These are phyloP conservation scores for Achaetomium macrosporum DNA, from an alignment of 2,329 filamentous ascomycete species.

Conservation along the genomic window DNA sequence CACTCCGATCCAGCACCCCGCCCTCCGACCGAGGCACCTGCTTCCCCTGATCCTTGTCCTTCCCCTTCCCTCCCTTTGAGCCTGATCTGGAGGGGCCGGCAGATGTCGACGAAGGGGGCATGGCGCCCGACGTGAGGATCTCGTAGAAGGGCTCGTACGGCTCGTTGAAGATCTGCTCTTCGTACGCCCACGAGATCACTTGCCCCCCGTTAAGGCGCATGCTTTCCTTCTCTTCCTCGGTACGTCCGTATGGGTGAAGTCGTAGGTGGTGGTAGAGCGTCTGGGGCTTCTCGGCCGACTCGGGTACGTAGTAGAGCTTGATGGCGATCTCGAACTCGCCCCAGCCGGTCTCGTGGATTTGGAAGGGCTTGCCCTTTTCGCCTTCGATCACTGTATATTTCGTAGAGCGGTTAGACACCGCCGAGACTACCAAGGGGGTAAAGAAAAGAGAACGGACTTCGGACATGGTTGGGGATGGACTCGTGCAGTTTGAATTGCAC, in stretches of 20 bases:
- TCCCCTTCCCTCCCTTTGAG: slow-evolving; percentile 34
- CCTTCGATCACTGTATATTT: slow-evolving; percentile 58
- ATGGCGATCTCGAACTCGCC: slow-evolving; percentile 97
- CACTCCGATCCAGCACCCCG: slow-evolving; percentile 60
- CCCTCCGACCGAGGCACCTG: slow-evolving; percentile 39
- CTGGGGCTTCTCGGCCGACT: slow-evolving; percentile 87
- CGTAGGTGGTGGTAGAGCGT: slow-evolving; percentile 92
- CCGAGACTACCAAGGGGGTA: background rate
- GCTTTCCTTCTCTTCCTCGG: slow-evolving; percentile 63
- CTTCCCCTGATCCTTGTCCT: slow-evolving; percentile 39
- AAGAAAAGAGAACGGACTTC: slow-evolving; percentile 48
- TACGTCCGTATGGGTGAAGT: slow-evolving; percentile 82
- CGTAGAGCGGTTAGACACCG: background rate
- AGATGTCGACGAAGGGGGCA: slow-evolving; percentile 31
- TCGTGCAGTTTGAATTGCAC: slow-evolving; percentile 98
- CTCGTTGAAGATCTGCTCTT: slow-evolving; percentile 96
- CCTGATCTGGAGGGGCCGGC: slow-evolving; percentile 24
- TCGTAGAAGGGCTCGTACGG: slow-evolving; percentile 91
- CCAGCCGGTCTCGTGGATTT: slow-evolving; percentile 91
- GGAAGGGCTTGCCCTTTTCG: slow-evolving; percentile 62
- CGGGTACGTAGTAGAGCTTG: slow-evolving; percentile 85
- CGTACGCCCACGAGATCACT: slow-evolving; percentile 76
- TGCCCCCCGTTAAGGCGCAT: slow-evolving; percentile 54
- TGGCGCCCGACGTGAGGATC: slow-evolving; percentile 68
- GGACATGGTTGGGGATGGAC: slow-evolving; percentile 85